phyloP scores from a whole-genome alignment of 2,329 filamentous ascomycete genomes.

The Alternaria triticimaculans region DNA sequence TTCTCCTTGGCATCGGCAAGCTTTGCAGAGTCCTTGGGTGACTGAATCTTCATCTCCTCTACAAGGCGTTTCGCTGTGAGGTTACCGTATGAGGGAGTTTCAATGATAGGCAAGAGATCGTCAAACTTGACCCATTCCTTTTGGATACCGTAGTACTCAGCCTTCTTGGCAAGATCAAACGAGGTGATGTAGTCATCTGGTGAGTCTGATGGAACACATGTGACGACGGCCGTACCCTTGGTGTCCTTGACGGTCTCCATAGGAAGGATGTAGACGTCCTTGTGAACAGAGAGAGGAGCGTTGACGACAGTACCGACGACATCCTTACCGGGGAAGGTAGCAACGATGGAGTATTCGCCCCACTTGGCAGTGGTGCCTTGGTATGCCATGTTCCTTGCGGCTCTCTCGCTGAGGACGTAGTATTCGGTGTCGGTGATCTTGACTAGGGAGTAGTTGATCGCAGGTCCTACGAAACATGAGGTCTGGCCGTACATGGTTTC shows the following conservation, averaged over 20 bases:
- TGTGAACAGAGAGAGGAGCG: conserved; percentile 83
- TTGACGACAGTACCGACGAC: conserved; percentile 88
- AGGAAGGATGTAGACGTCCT: conserved; percentile 83
- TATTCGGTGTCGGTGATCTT: conserved; percentile 72
- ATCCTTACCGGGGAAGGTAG: conserved; percentile 77
- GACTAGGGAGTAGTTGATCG: conserved; percentile 88
- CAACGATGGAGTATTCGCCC: conserved; percentile 75
- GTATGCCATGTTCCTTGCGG: conserved; percentile 94
- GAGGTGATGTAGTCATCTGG: conserved; percentile 94
- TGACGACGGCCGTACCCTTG: conserved; percentile 97
- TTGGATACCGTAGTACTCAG: conserved; percentile 90
- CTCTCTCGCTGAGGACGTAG: conserved; percentile 81
- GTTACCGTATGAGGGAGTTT: conserved; percentile 84
- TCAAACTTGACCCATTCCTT: conserved; percentile 90
- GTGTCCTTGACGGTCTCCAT: conserved; percentile 93
- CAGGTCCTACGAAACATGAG: conserved; percentile 92
- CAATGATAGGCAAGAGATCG: conserved; percentile 79
- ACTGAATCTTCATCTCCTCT: conserved; percentile 94
- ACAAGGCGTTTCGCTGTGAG: conserved; percentile 83
- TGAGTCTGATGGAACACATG: conserved; percentile 92
- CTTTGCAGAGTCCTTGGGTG: conserved; percentile 90
- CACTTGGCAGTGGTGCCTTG: conserved; percentile 84
- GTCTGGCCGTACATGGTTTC: conserved; percentile 99
- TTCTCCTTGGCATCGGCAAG: conserved; percentile 93
- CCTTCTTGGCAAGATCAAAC: conserved; percentile 88